Evolutionary conservation across 2,329 filamentous ascomycete genomes (phyloP), one percentile per base, ranked within the genome.

Genomic region (Penicillium sp.): DNA sequence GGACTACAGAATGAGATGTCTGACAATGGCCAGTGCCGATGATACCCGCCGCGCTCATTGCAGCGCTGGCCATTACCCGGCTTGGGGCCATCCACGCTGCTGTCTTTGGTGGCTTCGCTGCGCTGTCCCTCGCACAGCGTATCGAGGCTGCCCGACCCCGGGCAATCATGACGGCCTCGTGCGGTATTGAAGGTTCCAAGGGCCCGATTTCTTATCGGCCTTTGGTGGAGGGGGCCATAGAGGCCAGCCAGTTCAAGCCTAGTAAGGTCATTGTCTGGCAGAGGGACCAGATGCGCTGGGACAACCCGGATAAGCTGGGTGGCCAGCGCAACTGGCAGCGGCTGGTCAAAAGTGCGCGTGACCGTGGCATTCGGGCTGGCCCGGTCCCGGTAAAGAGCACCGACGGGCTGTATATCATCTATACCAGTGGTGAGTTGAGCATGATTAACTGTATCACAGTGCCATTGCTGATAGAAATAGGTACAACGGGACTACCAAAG

Each of bases 91-190:
- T 96, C 45, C 92, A 97, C 66, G 84, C 88, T 3, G 89, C 95
- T 4, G 92, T 97, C 3, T 96, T 96, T 69, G 92, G 92, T 37
- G 91, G 92, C 0, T 97, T 97, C 66, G 89, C 89, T 0, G 78
- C 90, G 0, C 76, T 79, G 8, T 88, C 90, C 3, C 77, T 96
- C 39, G 89, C 90, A 1, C 91, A 96, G 71, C 81, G 91, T 24
- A 95, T 97, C 57, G 89, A 95, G 44, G 87, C 88, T 0, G 89
- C 87, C 6, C 80, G 80, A 29, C 89, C 91, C 6, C 81, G 81
- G 7, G 83, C 81, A 8, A 82, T 96, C 42, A 80, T 96, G 66
- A 95, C 91, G 0, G 90, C 91, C 0, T 95, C 89, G 7, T 96
- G 91, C 69, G 91, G 91, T 29, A 91, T 96, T 48, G 91, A 96